A percentile compares a stretch with the other conserved stretches of the same genome.
These are phyloP conservation scores for Tilletia horrida DNA, from an alignment of 1,284 basidiomycete species.

Conservation along the genomic window DNA sequence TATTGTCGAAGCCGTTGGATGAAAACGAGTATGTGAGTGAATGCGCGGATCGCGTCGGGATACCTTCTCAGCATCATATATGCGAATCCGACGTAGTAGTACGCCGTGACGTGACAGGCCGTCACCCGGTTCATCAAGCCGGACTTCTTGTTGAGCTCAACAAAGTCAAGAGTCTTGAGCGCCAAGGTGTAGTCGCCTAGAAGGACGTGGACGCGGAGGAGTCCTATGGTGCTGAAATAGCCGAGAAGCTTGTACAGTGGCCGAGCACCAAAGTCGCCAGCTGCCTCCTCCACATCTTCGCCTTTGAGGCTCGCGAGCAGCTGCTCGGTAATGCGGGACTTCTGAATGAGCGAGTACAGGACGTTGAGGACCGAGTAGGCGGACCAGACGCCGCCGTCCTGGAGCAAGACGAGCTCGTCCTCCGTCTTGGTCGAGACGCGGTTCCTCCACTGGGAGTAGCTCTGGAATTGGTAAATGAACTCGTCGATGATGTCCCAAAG, in stretches of 20 bases:
- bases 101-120: constrained; percentile 72
- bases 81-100: constrained; percentile 93
- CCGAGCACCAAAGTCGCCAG: constrained; percentile 83
- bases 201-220: constrained; percentile 89
- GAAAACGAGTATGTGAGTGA: constrained; percentile 80
- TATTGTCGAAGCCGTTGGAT: constrained; percentile 64
- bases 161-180: constrained; percentile 92
- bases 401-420: constrained; percentile 64
- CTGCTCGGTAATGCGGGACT: constrained; percentile 90
- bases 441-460: constrained; percentile 76
- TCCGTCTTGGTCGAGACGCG: constrained; percentile 80
- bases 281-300: constrained; percentile 74
- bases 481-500: constrained; percentile 99
- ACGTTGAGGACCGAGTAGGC: constrained; percentile 97
- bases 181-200: constrained; percentile 93
- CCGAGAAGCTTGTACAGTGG: constrained; percentile 94
- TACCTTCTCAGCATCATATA: constrained; percentile 92
- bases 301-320: constrained; percentile 76
- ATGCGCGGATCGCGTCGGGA: constrained; percentile 88
- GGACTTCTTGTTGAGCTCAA: constrained; percentile 60
- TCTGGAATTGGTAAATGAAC: constrained; percentile 98
- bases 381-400: constrained; percentile 71
- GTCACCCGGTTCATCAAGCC: constrained; percentile 49
- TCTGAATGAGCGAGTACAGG: constrained; percentile 94
- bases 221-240: constrained; percentile 92